A percentile compares a stretch with the other conserved stretches of the same genome.
phyloP scores from a whole-genome alignment of 2,329 filamentous ascomycete species.

The Nakataea oryzae region DNA sequence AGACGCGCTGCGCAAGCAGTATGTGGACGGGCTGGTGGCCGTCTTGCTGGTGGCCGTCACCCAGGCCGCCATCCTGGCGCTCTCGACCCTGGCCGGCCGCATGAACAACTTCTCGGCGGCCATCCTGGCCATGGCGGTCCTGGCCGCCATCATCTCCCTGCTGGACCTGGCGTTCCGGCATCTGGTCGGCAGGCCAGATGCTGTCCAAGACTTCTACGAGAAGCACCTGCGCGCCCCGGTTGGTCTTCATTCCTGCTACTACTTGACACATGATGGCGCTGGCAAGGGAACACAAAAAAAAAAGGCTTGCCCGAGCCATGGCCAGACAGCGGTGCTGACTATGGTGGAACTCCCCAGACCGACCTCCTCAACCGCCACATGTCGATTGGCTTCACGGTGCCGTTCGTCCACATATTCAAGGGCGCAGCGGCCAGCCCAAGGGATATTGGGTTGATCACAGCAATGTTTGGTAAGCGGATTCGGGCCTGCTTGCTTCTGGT shows the following conservation, averaged over 20 bases:
- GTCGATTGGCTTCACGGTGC: constrained; percentile 38
- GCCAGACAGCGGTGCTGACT: background rate
- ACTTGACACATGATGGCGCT: background rate
- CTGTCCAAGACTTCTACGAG: constrained; percentile 16
- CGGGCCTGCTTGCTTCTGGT: too few relatives aligned
- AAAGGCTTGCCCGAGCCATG: background rate
- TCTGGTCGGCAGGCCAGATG: background rate
- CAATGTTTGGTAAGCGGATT: constrained; percentile 34
- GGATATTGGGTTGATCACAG: constrained; percentile 29
- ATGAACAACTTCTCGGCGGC: constrained; percentile 32
- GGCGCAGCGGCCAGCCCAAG: constrained; percentile 19
- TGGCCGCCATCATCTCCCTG: constrained; percentile 22
- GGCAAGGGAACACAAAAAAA: too few relatives aligned
- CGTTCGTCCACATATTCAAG: constrained; percentile 34
- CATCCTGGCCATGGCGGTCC: constrained; percentile 34
- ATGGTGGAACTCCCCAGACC: constrained; percentile 20
- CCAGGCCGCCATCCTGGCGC: constrained; percentile 34
- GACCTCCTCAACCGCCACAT: constrained; percentile 40
- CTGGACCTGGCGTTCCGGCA: constrained; percentile 5
- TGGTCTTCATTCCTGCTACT: background rate
- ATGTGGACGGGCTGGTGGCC: constrained; percentile 19
- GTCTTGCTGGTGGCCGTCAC: constrained; percentile 26
- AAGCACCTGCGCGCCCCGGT: constrained; percentile 10
- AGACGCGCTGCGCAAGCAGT: constrained; percentile 1
- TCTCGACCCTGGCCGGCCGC: constrained; percentile 23